Conservation (phyloP, 768 basidiomycete species). For the Scleroderma bovista region DNA sequence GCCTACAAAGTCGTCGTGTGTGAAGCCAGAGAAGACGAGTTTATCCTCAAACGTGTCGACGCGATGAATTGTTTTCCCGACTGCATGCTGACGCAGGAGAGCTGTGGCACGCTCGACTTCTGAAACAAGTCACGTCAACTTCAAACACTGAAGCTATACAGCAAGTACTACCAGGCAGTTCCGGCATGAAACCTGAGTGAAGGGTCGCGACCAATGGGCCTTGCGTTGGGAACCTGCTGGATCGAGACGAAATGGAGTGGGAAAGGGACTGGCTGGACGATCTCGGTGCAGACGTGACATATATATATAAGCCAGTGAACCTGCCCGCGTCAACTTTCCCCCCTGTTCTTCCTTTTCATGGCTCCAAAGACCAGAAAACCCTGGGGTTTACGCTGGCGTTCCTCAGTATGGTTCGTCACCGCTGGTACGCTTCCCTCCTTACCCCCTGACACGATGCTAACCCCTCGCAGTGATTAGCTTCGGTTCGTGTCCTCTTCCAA, state of each 20-base stretch:
- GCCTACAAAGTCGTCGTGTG: constrained; percentile 58
- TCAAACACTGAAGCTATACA: too few species aligned
- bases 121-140: constrained; percentile 14
- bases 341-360: neutral
- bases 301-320: too few species aligned
- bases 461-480: constrained; percentile 39
- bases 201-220: neutral
- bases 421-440: constrained; percentile 24
- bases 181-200: constrained; percentile 39
- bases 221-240: neutral
- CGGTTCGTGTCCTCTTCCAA: constrained; percentile 29
- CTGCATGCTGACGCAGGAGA: constrained; percentile 47
- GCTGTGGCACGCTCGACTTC: constrained; percentile 68
- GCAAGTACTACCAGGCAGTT: constrained; percentile 42
- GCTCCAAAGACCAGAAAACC: constrained; percentile 19
- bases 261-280: too few species aligned
- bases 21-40: constrained; percentile 56
- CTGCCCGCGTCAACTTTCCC: too few species aligned
- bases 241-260: too few species aligned
- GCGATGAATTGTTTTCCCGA: constrained; percentile 45
- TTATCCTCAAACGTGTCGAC: constrained; percentile 57
- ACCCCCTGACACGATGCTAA: neutral
- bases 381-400: constrained; percentile 50
- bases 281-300: too few species aligned
- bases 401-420: constrained; percentile 53